A percentile compares a stretch with the other conserved stretches of the same genome.
Conservation (phyloP, 495 filamentous ascomycete species). For the Acidomyces sp. region DNA sequence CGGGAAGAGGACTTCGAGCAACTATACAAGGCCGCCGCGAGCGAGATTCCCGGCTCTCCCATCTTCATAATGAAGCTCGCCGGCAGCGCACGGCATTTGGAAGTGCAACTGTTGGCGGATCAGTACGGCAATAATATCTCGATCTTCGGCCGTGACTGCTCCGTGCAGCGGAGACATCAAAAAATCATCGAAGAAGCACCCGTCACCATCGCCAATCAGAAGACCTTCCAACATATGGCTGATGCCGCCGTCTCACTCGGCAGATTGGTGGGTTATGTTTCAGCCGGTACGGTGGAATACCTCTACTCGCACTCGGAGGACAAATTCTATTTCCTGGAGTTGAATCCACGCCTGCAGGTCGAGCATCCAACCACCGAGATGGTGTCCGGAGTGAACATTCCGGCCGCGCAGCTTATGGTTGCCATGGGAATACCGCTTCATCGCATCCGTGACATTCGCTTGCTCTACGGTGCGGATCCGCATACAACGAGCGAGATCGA, state of each 20-base stretch:
- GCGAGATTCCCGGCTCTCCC: slow-evolving; percentile 95
- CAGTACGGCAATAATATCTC: slow-evolving; percentile 99
- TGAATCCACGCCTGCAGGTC: slow-evolving; percentile 96
- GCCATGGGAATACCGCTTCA: slow-evolving; percentile 97
- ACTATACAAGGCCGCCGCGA: slow-evolving; percentile 88
- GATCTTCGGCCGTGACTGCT: slow-evolving; percentile 95
- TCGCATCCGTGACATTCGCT: slow-evolving; percentile 86
- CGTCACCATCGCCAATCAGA: slow-evolving; percentile 80
- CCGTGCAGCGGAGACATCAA: slow-evolving; percentile 94
- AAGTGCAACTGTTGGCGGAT: slow-evolving; percentile 93
- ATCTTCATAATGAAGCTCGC: slow-evolving; percentile 99
- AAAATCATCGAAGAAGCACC: slow-evolving; percentile 99
- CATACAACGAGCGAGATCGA: slow-evolving; percentile 77
- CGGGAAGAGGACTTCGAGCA: slow-evolving; percentile 67
- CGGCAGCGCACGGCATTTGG: slow-evolving; percentile 88
- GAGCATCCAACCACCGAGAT: slow-evolving; percentile 99
- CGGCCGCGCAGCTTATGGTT: slow-evolving; percentile 93
- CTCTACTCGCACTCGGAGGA: slow-evolving; percentile 97
- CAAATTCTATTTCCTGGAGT: slow-evolving; percentile 98
- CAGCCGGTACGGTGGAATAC: slow-evolving; percentile 97
- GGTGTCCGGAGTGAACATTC: slow-evolving; percentile 95
- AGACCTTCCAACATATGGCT: slow-evolving; percentile 92
- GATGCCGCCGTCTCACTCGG: slow-evolving; percentile 89
- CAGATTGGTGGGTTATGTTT: slow-evolving; percentile 91
- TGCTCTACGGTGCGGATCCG: slow-evolving; percentile 93